phyloP scores from a whole-genome alignment of 23 red algal genomes.

The Cyanidium caldarium region DNA sequence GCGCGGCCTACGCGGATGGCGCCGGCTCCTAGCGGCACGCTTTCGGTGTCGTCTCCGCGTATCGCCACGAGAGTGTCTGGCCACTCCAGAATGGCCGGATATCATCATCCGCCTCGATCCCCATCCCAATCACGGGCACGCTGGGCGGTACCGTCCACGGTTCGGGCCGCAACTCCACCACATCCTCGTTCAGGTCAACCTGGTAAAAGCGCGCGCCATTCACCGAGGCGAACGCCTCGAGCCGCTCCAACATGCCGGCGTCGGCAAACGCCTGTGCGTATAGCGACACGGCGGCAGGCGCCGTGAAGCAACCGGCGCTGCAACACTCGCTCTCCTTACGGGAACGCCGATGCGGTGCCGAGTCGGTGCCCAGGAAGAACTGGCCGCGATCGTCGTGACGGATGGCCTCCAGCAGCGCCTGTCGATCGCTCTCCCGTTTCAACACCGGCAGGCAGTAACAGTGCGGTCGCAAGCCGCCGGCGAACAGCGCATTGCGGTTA shows the following conservation, averaged over 20 bases:
- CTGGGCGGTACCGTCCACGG: background rate
- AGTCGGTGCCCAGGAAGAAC: slow-evolving; percentile 87
- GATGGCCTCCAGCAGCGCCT: slow-evolving; percentile 50
- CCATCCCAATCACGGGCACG: background rate
- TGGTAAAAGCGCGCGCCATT: slow-evolving; percentile 78
- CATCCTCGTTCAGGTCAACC: slow-evolving; percentile 36
- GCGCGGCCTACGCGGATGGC: no score
- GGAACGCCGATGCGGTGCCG: slow-evolving; percentile 42
- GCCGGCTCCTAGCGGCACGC: background rate
- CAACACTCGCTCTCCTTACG: slow-evolving; percentile 27
- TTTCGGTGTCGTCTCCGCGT: background rate
- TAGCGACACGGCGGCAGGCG: slow-evolving; percentile 29
- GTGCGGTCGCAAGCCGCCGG: slow-evolving; percentile 40
- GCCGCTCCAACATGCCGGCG: slow-evolving; percentile 27
- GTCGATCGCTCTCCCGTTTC: slow-evolving; percentile 51
- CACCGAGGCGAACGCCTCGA: slow-evolving; percentile 51
- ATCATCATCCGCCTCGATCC: background rate
- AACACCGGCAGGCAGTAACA: slow-evolving; percentile 83
- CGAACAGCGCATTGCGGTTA: slow-evolving; percentile 43
- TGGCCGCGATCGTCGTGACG: slow-evolving; percentile 21
- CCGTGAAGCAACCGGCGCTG: slow-evolving; percentile 60
- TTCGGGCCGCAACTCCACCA: background rate
- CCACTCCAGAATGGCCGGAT: background rate
- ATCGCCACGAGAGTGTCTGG: background rate
- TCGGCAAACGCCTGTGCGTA: slow-evolving; percentile 86